phyloP scores from a whole-genome alignment of 2,329 filamentous ascomycete species.

The Huntiella moniliformis region DNA sequence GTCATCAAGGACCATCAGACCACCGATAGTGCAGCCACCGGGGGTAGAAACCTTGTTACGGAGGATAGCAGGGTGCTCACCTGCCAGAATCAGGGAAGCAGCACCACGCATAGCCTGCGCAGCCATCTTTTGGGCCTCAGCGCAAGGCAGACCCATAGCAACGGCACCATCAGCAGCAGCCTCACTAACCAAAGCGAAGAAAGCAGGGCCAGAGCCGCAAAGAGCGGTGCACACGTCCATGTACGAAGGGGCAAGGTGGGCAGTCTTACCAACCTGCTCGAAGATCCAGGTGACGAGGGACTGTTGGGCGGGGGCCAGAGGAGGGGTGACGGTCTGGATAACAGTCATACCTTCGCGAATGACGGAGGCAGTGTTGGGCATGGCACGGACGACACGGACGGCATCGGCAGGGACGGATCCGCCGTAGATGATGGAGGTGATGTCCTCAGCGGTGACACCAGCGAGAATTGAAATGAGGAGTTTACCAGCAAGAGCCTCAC shows the following conservation, averaged over 20 bases:
- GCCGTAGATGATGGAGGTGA: constrained; percentile 45
- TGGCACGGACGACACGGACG: constrained; percentile 54
- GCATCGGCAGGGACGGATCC: constrained; percentile 24
- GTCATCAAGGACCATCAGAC: constrained; percentile 55
- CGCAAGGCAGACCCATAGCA: constrained; percentile 56
- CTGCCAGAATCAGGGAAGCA: constrained; percentile 46
- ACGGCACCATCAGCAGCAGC: constrained; percentile 60
- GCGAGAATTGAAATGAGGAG: constrained; percentile 67
- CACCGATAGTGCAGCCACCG: constrained; percentile 60
- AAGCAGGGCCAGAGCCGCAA: constrained; percentile 57
- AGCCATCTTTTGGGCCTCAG: constrained; percentile 58
- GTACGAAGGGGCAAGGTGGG: constrained; percentile 43
- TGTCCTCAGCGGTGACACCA: constrained; percentile 51
- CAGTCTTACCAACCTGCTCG: constrained; percentile 50
- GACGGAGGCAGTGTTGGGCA: constrained; percentile 69
- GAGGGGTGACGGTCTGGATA: constrained; percentile 43
- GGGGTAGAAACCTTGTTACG: constrained; percentile 62
- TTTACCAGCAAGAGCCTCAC: constrained; percentile 56
- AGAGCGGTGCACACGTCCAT: constrained; percentile 62
- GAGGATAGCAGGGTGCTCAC: constrained; percentile 57
- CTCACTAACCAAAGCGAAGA: constrained; percentile 58
- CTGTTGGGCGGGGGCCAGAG: constrained; percentile 33
- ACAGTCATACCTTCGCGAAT: constrained; percentile 72
- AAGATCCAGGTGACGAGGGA: constrained; percentile 59
- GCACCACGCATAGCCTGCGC: constrained; percentile 62